These are phyloP conservation scores for Trichoderma hamatum DNA, from an alignment of 2,329 filamentous ascomycete species.

Conservation along the genomic window DNA sequence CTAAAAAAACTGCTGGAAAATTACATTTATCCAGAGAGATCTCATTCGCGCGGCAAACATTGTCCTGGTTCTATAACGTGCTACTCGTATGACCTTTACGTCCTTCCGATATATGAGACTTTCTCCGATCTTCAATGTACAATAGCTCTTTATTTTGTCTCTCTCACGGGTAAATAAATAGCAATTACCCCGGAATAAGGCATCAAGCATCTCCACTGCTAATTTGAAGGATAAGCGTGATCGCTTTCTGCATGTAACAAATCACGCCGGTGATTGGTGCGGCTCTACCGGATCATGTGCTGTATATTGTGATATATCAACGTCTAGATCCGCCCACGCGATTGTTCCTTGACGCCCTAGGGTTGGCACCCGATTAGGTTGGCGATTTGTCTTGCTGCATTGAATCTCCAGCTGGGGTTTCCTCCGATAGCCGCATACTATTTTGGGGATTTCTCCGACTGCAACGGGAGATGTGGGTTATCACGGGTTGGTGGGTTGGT, in stretches of 20 bases:
- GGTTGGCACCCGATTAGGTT: background rate
- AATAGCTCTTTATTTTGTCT: background rate
- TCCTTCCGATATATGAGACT: background rate
- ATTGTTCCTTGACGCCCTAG: background rate
- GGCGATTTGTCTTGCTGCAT: background rate
- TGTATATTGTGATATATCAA: background rate
- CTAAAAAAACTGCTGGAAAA: background rate
- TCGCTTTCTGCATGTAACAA: background rate
- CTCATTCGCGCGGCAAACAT: background rate
- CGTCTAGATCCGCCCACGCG: background rate
- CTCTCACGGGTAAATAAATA: background rate
- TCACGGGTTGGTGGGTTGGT: too few relatives aligned
- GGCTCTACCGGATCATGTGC: background rate
- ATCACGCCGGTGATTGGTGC: background rate
- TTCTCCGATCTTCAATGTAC: background rate
- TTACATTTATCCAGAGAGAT: background rate
- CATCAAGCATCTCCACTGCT: background rate
- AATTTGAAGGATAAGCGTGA: background rate
- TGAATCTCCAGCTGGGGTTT: background rate
- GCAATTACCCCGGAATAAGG: background rate
- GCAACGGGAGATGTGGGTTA: too few relatives aligned
- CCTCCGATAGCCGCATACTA: too few relatives aligned
- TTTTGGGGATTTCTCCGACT: too few relatives aligned
- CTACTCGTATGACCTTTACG: background rate
- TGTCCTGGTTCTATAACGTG: background rate